Conservation (phyloP, 164 flowering plant species). For the Liquidambar formosana region DNA sequence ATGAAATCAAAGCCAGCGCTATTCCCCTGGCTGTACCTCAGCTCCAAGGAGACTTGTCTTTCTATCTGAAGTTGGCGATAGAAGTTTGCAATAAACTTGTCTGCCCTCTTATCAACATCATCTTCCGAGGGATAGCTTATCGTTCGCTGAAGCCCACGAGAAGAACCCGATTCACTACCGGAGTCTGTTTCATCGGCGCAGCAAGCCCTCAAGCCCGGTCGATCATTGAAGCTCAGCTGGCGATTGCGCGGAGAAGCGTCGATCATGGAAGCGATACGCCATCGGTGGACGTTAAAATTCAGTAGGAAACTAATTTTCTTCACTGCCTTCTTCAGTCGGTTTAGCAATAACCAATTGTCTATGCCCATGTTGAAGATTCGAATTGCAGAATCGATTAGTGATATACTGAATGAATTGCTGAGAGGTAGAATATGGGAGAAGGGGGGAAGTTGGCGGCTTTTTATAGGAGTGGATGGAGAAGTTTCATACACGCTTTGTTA, state of each 20-base stretch:
- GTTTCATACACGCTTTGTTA: too few relatives aligned
- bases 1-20: too few relatives aligned
- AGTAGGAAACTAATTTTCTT: constrained; percentile 38
- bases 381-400: too few relatives aligned
- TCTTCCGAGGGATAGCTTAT: constrained; percentile 28
- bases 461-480: too few relatives aligned
- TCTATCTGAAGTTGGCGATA: too few relatives aligned
- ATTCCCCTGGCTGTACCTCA: too few relatives aligned
- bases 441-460: too few relatives aligned
- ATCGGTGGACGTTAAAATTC: constrained; percentile 23
- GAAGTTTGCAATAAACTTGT: too few relatives aligned
- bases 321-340: constrained; percentile 36
- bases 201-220: constrained; percentile 35
- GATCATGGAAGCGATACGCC: constrained; percentile 33
- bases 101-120: constrained; percentile 10
- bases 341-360: constrained; percentile 16
- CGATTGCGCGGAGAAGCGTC: constrained; percentile 13
- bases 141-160: constrained; percentile 21
- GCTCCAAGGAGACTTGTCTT: too few relatives aligned
- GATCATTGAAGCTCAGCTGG: constrained; percentile 29
- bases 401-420: too few relatives aligned
- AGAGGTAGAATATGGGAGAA: too few relatives aligned
- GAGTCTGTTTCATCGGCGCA: constrained; percentile 7
- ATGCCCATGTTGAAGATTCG: neutral
- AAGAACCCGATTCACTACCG: constrained; percentile 19